phyloP scores from a whole-genome alignment of 108 stramenopile species.

The Schizochytrium sp. region DNA sequence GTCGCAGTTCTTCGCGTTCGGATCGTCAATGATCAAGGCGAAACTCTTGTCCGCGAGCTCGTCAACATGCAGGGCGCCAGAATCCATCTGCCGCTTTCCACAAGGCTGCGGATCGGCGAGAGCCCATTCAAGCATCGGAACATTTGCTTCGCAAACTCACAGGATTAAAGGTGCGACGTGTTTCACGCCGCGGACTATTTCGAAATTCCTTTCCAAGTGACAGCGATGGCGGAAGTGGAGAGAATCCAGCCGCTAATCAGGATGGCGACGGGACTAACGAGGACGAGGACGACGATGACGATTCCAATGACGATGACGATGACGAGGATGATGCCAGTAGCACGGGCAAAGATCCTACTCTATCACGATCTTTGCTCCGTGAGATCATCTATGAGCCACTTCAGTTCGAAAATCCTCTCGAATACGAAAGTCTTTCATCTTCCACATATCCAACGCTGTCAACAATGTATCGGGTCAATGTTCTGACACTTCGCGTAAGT shows the following conservation, averaged over 20 bases:
- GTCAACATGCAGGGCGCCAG: background rate
- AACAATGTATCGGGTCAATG: background rate
- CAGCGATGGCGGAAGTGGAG: too few species aligned
- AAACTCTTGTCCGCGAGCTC: background rate
- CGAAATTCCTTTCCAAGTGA: background rate
- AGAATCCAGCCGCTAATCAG: too few species aligned
- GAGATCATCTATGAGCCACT: background rate
- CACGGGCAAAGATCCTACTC: too few species aligned
- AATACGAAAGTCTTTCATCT: background rate
- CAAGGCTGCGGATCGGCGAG: background rate
- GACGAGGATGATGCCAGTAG: too few species aligned
- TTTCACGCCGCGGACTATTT: background rate
- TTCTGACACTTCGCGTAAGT: background rate
- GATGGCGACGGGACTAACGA: background rate
- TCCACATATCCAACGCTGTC: background rate
- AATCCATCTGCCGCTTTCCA: background rate
- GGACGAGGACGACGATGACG: too few species aligned
- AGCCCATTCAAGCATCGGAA: background rate
- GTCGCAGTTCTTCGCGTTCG: background rate
- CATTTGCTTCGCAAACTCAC: background rate
- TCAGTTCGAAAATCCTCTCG: background rate
- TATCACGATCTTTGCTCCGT: background rate
- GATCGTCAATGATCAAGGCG: background rate
- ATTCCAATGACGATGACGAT: too few species aligned
- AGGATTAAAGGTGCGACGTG: background rate